Conservation (phyloP, 192 early-diverging fungal species). For the Coemansia sp. region DNA sequence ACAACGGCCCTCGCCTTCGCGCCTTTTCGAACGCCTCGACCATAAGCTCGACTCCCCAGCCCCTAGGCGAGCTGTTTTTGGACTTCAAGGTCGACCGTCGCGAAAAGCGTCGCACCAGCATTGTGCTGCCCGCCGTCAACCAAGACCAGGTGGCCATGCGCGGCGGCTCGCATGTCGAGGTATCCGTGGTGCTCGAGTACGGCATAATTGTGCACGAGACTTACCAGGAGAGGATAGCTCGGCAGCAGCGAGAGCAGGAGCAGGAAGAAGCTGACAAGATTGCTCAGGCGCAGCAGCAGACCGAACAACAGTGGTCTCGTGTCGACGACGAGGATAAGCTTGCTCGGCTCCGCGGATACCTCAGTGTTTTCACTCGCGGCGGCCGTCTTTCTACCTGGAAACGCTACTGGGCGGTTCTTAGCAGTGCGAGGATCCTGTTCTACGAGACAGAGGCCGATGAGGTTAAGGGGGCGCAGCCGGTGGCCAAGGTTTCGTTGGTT, state of each 20-base stretch:
- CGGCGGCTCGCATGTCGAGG: conserved; percentile 50
- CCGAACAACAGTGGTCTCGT: conserved; percentile 35
- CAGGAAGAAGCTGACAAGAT: conserved; percentile 17
- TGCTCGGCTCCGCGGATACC: conserved; percentile 33
- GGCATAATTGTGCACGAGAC: conserved; percentile 54
- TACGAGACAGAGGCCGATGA: conserved; percentile 44
- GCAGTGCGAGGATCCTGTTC: conserved; percentile 34
- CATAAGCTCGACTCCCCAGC: conserved; percentile 37
- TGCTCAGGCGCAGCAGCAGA: conserved; percentile 16
- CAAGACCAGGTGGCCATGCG: conserved; percentile 52
- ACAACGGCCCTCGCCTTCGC: conserved; percentile 38
- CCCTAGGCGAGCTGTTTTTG: conserved; percentile 53
- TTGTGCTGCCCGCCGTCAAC: conserved; percentile 45
- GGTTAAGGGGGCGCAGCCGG: conserved; percentile 16
- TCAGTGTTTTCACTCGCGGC: conserved; percentile 50
- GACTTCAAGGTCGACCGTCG: conserved; percentile 46
- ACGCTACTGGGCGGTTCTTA: conserved; percentile 52
- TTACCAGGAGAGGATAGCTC: conserved; percentile 17
- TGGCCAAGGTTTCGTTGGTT: conserved; percentile 42
- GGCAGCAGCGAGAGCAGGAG: conserved; percentile 9
- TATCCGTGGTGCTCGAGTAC: conserved; percentile 51
- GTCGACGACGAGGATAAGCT: conserved; percentile 31
- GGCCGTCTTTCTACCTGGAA: conserved; percentile 52
- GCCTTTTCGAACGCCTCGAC: conserved; percentile 46
- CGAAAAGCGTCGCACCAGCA: conserved; percentile 45